A percentile compares a stretch with the other conserved stretches of the same genome.
These are phyloP conservation scores for Apiospora rasikravindrae DNA, from an alignment of 2,329 filamentous ascomycete genomes.

Conservation along the genomic window DNA sequence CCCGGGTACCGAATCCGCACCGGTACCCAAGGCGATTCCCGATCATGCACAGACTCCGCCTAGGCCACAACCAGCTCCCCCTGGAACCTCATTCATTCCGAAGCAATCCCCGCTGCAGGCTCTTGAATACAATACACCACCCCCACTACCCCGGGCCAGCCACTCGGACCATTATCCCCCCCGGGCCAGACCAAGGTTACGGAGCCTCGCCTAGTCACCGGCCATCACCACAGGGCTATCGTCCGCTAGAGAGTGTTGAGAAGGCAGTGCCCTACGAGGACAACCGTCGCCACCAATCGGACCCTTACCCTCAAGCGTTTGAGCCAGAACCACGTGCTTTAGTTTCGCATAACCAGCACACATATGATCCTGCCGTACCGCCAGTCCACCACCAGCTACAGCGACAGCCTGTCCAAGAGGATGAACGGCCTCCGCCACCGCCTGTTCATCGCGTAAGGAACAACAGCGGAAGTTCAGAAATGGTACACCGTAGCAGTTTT, in stretches of 20 bases:
- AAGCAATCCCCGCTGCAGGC: constrained; percentile 59
- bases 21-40: constrained; percentile 42
- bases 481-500: constrained; percentile 45
- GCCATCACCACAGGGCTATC: constrained; percentile 40
- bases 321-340: constrained; percentile 31
- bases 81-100: constrained; percentile 47
- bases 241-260: constrained; percentile 32
- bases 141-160: constrained; percentile 38
- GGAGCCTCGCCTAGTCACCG: constrained; percentile 46
- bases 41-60: constrained; percentile 54
- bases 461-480: constrained; percentile 47
- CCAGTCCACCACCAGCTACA: constrained; percentile 32
- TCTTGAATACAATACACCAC: constrained; percentile 55
- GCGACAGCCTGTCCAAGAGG: constrained; percentile 45
- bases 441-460: constrained; percentile 59
- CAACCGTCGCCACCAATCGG: constrained; percentile 40
- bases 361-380: constrained; percentile 30
- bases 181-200: constrained; percentile 35
- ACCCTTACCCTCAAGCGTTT: constrained; percentile 38
- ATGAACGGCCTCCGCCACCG: constrained; percentile 58
- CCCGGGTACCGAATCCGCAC: constrained; percentile 65
- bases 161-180: constrained; percentile 46
- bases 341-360: constrained; percentile 27
- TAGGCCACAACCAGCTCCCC: constrained; percentile 51
- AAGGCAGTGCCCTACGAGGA: constrained; percentile 34